These are phyloP conservation scores for Colletotrichum sp. DNA, from an alignment of 2,329 filamentous ascomycete species.

Conservation along the genomic window DNA sequence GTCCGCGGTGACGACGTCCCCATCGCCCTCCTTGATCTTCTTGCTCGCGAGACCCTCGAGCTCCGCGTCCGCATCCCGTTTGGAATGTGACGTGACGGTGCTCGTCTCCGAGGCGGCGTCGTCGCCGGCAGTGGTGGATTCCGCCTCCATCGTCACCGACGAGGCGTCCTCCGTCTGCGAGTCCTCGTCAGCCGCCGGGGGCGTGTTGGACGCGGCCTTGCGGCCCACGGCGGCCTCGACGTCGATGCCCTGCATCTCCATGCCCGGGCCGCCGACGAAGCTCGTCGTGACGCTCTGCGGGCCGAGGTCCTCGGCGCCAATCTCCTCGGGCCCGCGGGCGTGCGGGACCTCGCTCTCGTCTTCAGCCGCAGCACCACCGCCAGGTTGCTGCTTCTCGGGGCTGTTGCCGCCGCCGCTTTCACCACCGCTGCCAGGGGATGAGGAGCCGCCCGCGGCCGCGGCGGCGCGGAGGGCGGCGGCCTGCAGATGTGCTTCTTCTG, in stretches of 20 bases:
- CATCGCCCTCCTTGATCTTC: constrained; percentile 52
- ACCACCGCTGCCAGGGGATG: constrained; percentile 10
- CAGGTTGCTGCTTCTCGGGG: constrained; percentile 22
- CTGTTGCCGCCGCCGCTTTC: background rate
- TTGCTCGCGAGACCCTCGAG: constrained; percentile 45
- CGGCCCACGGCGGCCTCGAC: constrained; percentile 67
- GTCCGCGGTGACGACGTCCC: constrained; percentile 10
- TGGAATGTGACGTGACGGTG: constrained; percentile 46
- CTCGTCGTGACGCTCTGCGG: constrained; percentile 61
- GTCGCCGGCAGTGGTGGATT: constrained; percentile 21
- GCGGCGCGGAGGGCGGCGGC: constrained; percentile 14
- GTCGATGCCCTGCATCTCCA: constrained; percentile 62
- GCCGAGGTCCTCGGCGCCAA: constrained; percentile 87
- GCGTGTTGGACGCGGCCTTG: constrained; percentile 36
- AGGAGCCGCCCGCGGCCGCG: background rate
- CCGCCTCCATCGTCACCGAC: constrained; percentile 11
- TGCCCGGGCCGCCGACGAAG: constrained; percentile 41
- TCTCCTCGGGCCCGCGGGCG: constrained; percentile 81
- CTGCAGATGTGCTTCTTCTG: constrained; percentile 23
- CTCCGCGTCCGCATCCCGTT: constrained; percentile 60
- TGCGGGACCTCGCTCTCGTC: constrained; percentile 74
- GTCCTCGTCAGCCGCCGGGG: constrained; percentile 18
- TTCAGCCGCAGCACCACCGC: constrained; percentile 40
- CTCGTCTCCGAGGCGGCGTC: constrained; percentile 34
- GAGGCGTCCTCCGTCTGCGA: constrained; percentile 15